Percentiles rank a stretch among this genome's conserved stretches.
These are phyloP conservation scores for Phytopythium sindhum DNA, from an alignment of 352 stramenopile genomes.

Conservation along the genomic window DNA sequence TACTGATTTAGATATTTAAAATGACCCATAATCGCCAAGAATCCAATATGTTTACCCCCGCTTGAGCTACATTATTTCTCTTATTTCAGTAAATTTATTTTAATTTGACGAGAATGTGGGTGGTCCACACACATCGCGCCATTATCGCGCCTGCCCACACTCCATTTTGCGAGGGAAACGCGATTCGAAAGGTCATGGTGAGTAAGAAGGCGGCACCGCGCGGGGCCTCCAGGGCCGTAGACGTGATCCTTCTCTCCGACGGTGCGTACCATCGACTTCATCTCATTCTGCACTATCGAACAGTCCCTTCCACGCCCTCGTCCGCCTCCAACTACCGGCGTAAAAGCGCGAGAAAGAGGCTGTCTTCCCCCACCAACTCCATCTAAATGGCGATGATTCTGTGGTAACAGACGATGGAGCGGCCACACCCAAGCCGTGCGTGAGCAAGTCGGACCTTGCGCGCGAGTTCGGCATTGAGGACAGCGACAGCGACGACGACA, in stretches of 20 bases:
- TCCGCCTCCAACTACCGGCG: not conserved
- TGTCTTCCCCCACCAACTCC: too few species aligned
- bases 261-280: not conserved
- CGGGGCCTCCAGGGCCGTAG: not conserved
- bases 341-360: not conserved
- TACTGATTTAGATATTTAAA: not conserved
- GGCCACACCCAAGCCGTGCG: not conserved
- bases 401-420: not conserved
- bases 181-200: not conserved
- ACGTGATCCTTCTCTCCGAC: constrained; percentile 5
- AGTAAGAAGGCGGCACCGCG: not conserved
- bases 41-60: not conserved
- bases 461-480: constrained; percentile 16
- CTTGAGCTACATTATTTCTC: too few species aligned
- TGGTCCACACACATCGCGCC: not conserved
- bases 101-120: not conserved
- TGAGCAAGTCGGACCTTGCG: constrained; percentile 6
- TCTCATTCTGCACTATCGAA: not conserved
- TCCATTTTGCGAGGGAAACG: not conserved
- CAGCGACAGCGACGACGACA: constrained; percentile 18
- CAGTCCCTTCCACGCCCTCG: not conserved
- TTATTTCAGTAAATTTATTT: too few species aligned
- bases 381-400: not conserved
- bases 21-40: not conserved
- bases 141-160: not conserved